Evolutionary conservation across 2,329 filamentous ascomycete genomes (phyloP), one percentile per base, ranked within the genome.

Genomic region (Aspergillus spinulosporus): DNA sequence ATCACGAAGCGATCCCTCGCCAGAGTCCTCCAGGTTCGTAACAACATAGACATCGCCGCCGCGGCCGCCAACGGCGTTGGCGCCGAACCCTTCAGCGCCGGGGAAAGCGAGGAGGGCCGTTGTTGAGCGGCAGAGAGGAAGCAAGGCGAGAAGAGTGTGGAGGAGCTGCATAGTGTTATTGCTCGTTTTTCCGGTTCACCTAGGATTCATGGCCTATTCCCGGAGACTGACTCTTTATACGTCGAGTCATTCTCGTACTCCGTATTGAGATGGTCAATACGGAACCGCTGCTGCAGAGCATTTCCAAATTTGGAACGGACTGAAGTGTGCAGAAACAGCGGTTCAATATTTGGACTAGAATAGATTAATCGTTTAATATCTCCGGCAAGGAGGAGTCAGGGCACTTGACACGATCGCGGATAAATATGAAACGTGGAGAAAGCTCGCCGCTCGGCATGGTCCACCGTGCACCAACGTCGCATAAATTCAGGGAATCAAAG

Each of bases 51-150:
- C 76, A 3, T 71, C 73, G 31, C 79, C 79, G 14, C 72, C 72
- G 40, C 78, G 73, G 5, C 79, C 79, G 29, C 80, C 78, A 4
- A 75, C 69, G 3, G 79, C 77, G 45, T 78, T 70, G 48, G 73
- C 72, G 9, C 79, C 79, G 59, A 81, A 80, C 8, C 79, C 78
- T 67, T 81, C 78, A 6, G 79, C 80, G 15, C 79, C 78, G 2
- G 78, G 78, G 61, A 82, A 82, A 39, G 79, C 79, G 31, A 64
- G 48, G 26, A 68, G 61, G 34, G 64, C 66, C 6, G 55, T 58
- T 6, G 55, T 52, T 15, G 59, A 37, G 2, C 26, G 53, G 11
- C 45, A 29, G 52, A 68, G 54, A 7, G 46, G 44, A 9, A 58
- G 29, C 14, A 61, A 15, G 26, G 43, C 40, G 11, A 63, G 36